phyloP scores from a whole-genome alignment of 2,329 filamentous ascomycete genomes.

The Ophiostoma pallidulum region DNA sequence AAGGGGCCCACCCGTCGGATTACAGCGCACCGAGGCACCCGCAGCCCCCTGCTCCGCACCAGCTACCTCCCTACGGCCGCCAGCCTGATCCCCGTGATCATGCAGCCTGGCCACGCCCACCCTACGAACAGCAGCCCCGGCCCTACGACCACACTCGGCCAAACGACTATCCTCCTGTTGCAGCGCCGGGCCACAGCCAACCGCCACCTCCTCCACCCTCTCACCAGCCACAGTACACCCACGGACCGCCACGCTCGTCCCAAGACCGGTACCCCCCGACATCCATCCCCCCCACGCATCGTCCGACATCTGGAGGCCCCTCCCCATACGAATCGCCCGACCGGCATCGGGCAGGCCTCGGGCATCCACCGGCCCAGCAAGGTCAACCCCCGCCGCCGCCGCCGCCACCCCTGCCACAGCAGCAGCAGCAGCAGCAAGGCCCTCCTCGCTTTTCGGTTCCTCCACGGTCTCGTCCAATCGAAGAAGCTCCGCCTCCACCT shows the following conservation, averaged over 20 bases:
- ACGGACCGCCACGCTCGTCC: slow-evolving; percentile 27
- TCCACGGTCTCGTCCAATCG: slow-evolving; percentile 32
- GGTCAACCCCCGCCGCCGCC: neutral
- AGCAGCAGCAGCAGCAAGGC: slow-evolving; percentile 19
- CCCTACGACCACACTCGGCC: slow-evolving; percentile 29
- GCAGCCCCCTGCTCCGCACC: slow-evolving; percentile 9
- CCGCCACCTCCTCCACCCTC: slow-evolving; percentile 19
- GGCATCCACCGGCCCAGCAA: slow-evolving; percentile 16
- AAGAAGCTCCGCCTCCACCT: slow-evolving; percentile 41
- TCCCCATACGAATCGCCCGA: slow-evolving; percentile 41
- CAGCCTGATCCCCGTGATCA: slow-evolving; percentile 34
- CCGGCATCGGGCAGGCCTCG: slow-evolving; percentile 32
- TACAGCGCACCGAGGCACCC: slow-evolving; percentile 30
- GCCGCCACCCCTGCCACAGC: slow-evolving; percentile 13
- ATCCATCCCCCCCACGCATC: slow-evolving; percentile 22
- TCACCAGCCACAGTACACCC: slow-evolving; percentile 28
- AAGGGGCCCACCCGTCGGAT: slow-evolving; percentile 31
- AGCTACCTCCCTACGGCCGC: slow-evolving; percentile 33
- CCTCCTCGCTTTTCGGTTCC: slow-evolving; percentile 10
- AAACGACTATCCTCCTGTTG: slow-evolving; percentile 36
- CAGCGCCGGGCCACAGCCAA: slow-evolving; percentile 22
- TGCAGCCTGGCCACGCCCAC: slow-evolving; percentile 27
- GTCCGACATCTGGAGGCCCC: slow-evolving; percentile 22
- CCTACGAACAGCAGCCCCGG: slow-evolving; percentile 34
- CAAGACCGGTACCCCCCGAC: slow-evolving; percentile 31